phyloP scores from a whole-genome alignment of 257 asterid genomes.

The Penstemon barbatus region DNA sequence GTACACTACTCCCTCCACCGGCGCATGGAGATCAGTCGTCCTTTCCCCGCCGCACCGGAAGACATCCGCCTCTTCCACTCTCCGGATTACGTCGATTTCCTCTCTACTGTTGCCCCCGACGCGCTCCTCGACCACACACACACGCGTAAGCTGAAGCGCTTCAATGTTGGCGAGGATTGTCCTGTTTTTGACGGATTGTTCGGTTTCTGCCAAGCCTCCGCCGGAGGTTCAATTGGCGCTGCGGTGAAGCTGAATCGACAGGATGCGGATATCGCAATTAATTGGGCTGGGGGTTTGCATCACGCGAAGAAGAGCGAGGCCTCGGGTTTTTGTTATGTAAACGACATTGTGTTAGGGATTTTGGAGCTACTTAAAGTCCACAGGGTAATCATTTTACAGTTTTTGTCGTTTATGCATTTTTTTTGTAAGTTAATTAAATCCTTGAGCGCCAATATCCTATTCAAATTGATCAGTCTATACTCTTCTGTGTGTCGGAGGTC shows the following conservation, averaged over 20 bases:
- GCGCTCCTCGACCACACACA: slow-evolving; percentile 52
- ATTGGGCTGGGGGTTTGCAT: slow-evolving; percentile 95
- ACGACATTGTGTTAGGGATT: slow-evolving; percentile 82
- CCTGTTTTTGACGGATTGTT: slow-evolving; percentile 69
- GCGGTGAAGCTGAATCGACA: slow-evolving; percentile 68
- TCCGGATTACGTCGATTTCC: slow-evolving; percentile 67
- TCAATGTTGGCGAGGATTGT: slow-evolving; percentile 71
- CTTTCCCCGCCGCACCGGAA: slow-evolving; percentile 51
- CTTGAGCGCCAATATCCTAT: too few species aligned
- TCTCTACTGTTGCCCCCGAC: slow-evolving; percentile 57
- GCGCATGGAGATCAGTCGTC: slow-evolving; percentile 64
- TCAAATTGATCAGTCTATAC: too few species aligned
- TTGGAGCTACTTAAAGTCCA: slow-evolving; percentile 76
- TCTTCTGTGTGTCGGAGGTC: too few species aligned
- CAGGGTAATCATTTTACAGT: slow-evolving; percentile 37
- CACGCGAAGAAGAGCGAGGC: slow-evolving; percentile 88
- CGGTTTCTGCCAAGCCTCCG: slow-evolving; percentile 71
- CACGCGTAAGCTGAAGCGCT: slow-evolving; percentile 52
- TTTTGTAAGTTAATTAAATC: too few species aligned
- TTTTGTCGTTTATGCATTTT: neutral
- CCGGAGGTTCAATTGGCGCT: slow-evolving; percentile 85
- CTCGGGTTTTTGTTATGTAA: slow-evolving; percentile 78
- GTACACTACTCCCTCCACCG: slow-evolving; percentile 69
- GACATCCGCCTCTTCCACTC: slow-evolving; percentile 70
- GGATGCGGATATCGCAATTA: slow-evolving; percentile 83